Evolutionary conservation across 768 basidiomycete species (phyloP), one percentile per base, ranked within the genome.

Genomic region (Lyophyllum shimeji): DNA sequence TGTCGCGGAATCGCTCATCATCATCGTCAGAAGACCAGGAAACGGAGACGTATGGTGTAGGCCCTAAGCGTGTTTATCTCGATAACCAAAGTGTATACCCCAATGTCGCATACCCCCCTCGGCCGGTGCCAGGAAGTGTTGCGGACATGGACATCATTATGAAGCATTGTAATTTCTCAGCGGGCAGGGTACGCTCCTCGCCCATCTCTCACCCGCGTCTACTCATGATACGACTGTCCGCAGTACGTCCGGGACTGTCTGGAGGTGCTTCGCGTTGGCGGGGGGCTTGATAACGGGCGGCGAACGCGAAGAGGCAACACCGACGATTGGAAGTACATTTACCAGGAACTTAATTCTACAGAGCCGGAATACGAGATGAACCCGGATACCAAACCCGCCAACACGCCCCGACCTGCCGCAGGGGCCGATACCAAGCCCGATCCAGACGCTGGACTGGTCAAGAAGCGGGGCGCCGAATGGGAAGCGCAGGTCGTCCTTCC

Each of bases 181-280:
- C 80, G 59, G 77, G 78, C 63, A 89, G 89, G 81, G 90, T 88
- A 52, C 40, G 31, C 39, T 39, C 49, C 34, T 15, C 17, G 25
- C 52, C 18, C 25, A 31, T 7, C 20, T 34, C 47, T 49, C 57
- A 42, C 15, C 8, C n/a, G 20, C 8, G 25, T 52, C 51, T 55
- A 48, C 34, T 34, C 17, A 25, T 21, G 45, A 44, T 40, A 43
- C 47, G 7, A 23, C 49, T 31, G 33, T 51, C 50, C 43, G 18
- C 53, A 95, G 89, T 94, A 93, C 69, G 95, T 97, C n/a, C 88
- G 95, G 9, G 95, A 97, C 66, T 98, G 95, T 63, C 73, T 97
- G 33, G 94, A 97, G 67, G 87, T 94, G 60, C 80, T 98, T 12
- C 85, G 94, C 5, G 73, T 93, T 31, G 94, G 93, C 17, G 92